Conservation (phyloP, 805 yeast species). For the Starmera pachycereana region DNA sequence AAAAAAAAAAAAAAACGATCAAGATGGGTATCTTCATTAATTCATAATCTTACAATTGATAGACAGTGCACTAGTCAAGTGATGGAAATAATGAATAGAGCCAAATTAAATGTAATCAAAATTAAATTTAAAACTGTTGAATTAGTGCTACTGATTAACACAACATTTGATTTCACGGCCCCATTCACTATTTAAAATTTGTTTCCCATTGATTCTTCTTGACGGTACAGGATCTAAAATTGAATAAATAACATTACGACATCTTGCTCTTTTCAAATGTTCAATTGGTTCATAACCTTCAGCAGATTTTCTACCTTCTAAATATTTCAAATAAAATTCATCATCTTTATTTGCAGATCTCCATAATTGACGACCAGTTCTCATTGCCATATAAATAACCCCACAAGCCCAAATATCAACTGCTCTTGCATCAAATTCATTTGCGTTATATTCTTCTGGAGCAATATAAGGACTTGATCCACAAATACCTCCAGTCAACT, state of each 20-base stretch:
- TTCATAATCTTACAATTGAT: no score
- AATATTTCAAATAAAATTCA: slow-evolving; percentile 66
- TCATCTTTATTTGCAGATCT: slow-evolving; percentile 72
- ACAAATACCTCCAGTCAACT: slow-evolving; percentile 63
- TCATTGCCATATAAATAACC: slow-evolving; percentile 85
- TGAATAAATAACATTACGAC: slow-evolving; percentile 88
- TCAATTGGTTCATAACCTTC: slow-evolving; percentile 92
- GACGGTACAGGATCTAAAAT: slow-evolving; percentile 86
- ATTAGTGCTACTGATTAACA: slow-evolving; percentile 1
- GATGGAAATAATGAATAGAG: no score
- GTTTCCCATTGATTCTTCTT: slow-evolving; percentile 80
- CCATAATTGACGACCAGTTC: slow-evolving; percentile 94
- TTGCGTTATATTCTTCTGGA: slow-evolving; percentile 64
- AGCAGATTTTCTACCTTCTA: slow-evolving; percentile 69
- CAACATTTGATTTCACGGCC: slow-evolving; percentile 62
- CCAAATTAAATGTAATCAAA: no score
- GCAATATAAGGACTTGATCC: slow-evolving; percentile 89
- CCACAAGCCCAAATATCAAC: slow-evolving; percentile 93
- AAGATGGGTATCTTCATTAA: no score
- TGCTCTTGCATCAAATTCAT: slow-evolving; percentile 70
- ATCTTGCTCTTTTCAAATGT: slow-evolving; percentile 69
- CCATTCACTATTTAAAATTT: slow-evolving; percentile 90
- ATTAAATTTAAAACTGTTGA: no score
- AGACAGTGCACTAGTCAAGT: no score
- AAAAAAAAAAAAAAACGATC: no score